These are phyloP conservation scores for Salvia miltiorrhiza DNA, from an alignment of 257 asterid genomes.

Conservation along the genomic window DNA sequence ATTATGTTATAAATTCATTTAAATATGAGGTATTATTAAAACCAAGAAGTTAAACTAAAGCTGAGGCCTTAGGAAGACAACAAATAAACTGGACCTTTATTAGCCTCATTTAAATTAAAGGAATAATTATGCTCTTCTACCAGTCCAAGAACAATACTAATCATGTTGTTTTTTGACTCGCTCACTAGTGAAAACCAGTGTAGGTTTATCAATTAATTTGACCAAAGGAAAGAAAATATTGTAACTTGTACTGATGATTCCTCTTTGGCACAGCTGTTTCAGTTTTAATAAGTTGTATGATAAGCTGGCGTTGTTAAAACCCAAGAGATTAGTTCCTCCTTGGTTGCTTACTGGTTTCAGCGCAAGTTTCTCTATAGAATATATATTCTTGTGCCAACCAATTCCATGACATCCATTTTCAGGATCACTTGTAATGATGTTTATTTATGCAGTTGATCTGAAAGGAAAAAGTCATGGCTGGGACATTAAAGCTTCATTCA, in stretches of 20 bases:
- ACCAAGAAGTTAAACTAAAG: background rate
- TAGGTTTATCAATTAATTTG: background rate
- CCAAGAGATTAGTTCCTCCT: slow-evolving; percentile 8
- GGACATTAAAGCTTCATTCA: slow-evolving; percentile 14
- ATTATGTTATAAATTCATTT: slow-evolving; percentile 3
- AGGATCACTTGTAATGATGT: slow-evolving; percentile 7
- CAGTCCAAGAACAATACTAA: background rate
- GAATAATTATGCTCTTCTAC: background rate
- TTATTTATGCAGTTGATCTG: slow-evolving; percentile 35
- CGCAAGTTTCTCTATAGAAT: slow-evolving; percentile 3
- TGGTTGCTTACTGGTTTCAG: background rate
- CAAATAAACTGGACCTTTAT: background rate
- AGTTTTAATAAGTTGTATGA: background rate
- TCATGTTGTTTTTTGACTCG: background rate
- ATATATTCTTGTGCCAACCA: background rate
- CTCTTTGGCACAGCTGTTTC: background rate
- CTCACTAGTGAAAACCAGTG: background rate
- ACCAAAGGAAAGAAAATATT: background rate
- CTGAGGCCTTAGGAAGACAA: background rate
- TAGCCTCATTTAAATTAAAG: slow-evolving; percentile 1
- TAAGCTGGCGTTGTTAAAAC: slow-evolving; percentile 3
- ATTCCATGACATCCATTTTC: slow-evolving; percentile 4
- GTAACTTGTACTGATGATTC: slow-evolving; percentile 10
- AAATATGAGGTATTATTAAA: background rate
- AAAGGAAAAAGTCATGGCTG: slow-evolving; percentile 24